Base-by-base conservation (phyloP, 768 basidiomycete genomes). In the Mycena olivaceomarginata region DNA sequence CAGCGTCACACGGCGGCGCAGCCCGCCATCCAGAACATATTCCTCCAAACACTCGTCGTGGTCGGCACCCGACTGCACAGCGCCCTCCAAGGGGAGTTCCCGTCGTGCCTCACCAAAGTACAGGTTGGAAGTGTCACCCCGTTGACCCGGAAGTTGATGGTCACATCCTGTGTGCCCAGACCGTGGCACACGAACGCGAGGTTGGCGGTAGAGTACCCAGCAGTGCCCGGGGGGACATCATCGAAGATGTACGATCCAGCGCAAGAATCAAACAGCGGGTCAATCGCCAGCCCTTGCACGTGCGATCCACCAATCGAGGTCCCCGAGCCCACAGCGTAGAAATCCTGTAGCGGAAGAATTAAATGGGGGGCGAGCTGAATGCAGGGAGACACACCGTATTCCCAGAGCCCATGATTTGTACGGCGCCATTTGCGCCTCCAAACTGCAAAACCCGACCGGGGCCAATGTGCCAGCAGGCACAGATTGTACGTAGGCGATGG, bases 391-490 rank as follows among this genome's bases (percentile, higher is more conserved):
- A 15, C n/a, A 70, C 74, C 37, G 67, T 40, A n/a, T 64, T 69
- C 9, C 74, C 74, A 20, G 74, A 67, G 6, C 74, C 74, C 74
- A 75, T 75, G 39, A 70, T 69, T 53, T 53, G 67, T 5, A 69
- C 60, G 6, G 13, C 67, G 43, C 53, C 39, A 46, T 66, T 67
- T 15, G 8, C 6, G 46, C 15, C 9, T 7, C 67, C 56, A 25
- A 69, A 62, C 15, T 59, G 39, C 22, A 68, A 39, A 40, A 59
- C 40, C 65, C 59, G 18, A 75, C 20, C 3, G 53, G 12, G 12
- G 67, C 10, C 9, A 59, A 11, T 9, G 22, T 11, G 12, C 57
- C 57, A 13, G 22, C 12, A 37, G 10, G 10, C 11, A 31, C 25
- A 13, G 57, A 10, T 31, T 59, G 10, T 13, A 31, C 25, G 57